Base-by-base conservation (phyloP, 78 protist genomes). In the Dictyostelium discoideum region DNA sequence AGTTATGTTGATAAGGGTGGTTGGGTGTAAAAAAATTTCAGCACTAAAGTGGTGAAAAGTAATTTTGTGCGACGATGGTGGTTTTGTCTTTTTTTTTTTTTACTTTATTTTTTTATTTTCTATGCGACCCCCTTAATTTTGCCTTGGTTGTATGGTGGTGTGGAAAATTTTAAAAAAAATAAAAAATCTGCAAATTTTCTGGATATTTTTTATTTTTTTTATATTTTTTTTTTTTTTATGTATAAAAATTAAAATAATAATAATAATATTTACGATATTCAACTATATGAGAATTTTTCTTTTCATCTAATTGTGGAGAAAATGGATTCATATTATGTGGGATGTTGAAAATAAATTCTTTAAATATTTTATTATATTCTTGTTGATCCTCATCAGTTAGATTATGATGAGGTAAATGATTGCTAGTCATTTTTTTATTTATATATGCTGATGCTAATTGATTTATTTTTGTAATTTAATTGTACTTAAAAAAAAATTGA, bases 261-360 rank as follows among this genome's bases (percentile, higher is more conserved):
- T 67, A 26, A 29, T 11, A 29, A 73, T 73, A 73, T 32, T 73
- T 73, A 73, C 79, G 79, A 73, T 73, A 73, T 73, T 73, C 79
- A 13, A 29, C 20, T 32, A 73, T 73, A 32, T 32, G 20, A 24
- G 29, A 13, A 3, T 24, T 16, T 32, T 73, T 73, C 37, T 73
- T 73, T 26, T 73, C 79, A 13, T 73, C 79, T 32, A 73, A 32
- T 73, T 73, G 79, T 73, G 79, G 79, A 7, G 79, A 13, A 32
- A 73, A 73, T 73, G 79, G 79, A 73, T 73, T 73, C 79, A 73
- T 73, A 73, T 73, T 73, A 32, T 73, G 79, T 9, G 79, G 79
- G 16, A 73, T 73, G 22, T 73, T 73, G 44, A 73, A 73, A 32
- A 73, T 32, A 32, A 73, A 73, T 32, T 73, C 79, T 32, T 73